A percentile compares a stretch with the other conserved stretches of the same genome.
phyloP scores from a whole-genome alignment of 1,139 yeast species.

The Blastobotrys petasosporus region DNA sequence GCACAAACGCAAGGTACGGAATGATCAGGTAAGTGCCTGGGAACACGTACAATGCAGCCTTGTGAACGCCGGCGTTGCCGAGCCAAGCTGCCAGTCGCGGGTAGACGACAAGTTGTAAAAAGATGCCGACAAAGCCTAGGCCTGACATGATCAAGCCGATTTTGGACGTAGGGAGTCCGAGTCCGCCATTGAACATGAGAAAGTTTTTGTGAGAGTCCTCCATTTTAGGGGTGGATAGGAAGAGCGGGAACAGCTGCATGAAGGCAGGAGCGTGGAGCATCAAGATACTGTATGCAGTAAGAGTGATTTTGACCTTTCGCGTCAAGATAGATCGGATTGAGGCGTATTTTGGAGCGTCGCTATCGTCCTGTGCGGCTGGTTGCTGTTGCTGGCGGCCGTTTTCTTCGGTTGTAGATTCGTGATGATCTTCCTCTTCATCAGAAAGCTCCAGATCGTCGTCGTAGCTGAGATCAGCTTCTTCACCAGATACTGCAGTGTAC shows the following conservation, averaged over 20 bases:
- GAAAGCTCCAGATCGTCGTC: slow-evolving; percentile 2
- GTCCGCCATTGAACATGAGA: slow-evolving; percentile 44
- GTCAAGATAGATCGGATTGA: slow-evolving; percentile 20
- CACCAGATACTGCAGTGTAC: slow-evolving; percentile 5
- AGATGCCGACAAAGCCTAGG: slow-evolving; percentile 51
- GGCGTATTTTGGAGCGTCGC: slow-evolving; percentile 8
- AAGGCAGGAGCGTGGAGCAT: slow-evolving; percentile 49
- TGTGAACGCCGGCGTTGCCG: slow-evolving; percentile 44
- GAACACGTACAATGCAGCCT: slow-evolving; percentile 41
- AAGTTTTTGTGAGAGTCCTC: slow-evolving; percentile 30
- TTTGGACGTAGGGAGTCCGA: slow-evolving; percentile 42
- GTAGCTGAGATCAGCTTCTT: slow-evolving; percentile 13
- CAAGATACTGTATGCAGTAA: slow-evolving; percentile 27
- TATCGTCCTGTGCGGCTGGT: slow-evolving; percentile 1
- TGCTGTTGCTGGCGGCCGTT: background rate
- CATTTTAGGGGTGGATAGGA: slow-evolving; percentile 46
- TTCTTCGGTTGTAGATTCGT: slow-evolving; percentile 3
- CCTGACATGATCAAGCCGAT: slow-evolving; percentile 52
- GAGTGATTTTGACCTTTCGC: slow-evolving; percentile 25
- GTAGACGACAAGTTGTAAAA: slow-evolving; percentile 45
- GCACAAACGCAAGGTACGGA: slow-evolving; percentile 46
- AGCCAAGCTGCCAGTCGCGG: slow-evolving; percentile 50
- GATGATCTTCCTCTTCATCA: slow-evolving; percentile 8
- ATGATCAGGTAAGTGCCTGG: slow-evolving; percentile 46
- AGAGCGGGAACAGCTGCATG: slow-evolving; percentile 54